Base-by-base conservation (phyloP, 495 filamentous ascomycete species). In the Staphylotrichum longicolle region DNA sequence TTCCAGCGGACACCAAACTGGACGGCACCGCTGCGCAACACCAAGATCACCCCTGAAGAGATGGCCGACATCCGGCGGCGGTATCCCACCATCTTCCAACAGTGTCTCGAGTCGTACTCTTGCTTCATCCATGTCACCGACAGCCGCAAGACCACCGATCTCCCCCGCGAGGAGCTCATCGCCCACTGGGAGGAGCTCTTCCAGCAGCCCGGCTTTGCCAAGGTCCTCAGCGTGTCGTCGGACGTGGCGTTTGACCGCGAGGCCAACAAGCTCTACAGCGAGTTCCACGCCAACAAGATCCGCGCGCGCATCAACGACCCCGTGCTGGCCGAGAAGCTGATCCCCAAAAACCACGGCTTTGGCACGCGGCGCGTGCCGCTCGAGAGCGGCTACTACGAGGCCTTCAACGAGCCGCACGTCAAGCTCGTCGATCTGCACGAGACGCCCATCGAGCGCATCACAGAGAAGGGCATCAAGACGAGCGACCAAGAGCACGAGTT, bases 331-430 rank as follows among this genome's bases (percentile, higher is more conserved):
- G 79, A 82, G 57, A 74, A 76, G 11, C 76, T 85, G 9, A 80
- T 78, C 30, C 83, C 82, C 3, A 70, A 73, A 35, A 66, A 74
- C 11, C 64, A 84, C 63, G 70, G 73, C 5, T 84, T 79, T 58
- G 81, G 81, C 7, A 79, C 77, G 1, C 79, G 80, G 64, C 76
- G 83, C 3, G 71, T 76, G 11, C 74, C 72, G 2, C 73, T 83
- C 4, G 81, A 84, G 65, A 74, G 76, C 46, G 70, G 77, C 41
- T 84, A 80, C 64, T 85, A 81, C 60, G 83, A 85, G 61, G 63
- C 72, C 27, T 76, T 75, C 63, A 83, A 84, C 65, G 66, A 74
- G 62, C 69, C 71, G 1, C 72, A 83, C 61, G 81, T 83, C 34
- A 66, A 73, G 10, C 70, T 85, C 2, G 73, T 85, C 15, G 77